phyloP scores from a whole-genome alignment of 23 red algal genomes.

The Gracilaria vermiculophylla region DNA sequence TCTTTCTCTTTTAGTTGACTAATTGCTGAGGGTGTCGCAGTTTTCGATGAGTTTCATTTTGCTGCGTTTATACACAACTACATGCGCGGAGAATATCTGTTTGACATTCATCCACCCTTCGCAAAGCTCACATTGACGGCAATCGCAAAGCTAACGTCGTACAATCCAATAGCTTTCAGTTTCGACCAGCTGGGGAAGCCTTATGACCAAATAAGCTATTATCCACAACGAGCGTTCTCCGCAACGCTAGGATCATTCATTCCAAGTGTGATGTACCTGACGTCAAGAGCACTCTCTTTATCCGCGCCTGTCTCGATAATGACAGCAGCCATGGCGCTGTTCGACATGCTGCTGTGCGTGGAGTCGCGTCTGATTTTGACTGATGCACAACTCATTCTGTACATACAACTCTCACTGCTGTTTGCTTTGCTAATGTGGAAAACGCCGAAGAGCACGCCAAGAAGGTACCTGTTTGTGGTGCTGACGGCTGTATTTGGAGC shows the following conservation, averaged over 20 bases:
- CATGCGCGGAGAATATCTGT: slow-evolving; percentile 79
- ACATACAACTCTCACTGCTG: slow-evolving; percentile 47
- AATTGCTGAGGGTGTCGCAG: not conserved
- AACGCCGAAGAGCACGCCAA: slow-evolving; percentile 60
- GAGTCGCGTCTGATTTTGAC: slow-evolving; percentile 93
- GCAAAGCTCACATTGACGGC: slow-evolving; percentile 84
- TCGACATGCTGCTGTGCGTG: slow-evolving; percentile 80
- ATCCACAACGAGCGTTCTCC: slow-evolving; percentile 75
- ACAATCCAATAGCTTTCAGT: slow-evolving; percentile 60
- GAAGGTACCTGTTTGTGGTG: slow-evolving; percentile 35
- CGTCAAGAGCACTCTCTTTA: slow-evolving; percentile 59
- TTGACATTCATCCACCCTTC: slow-evolving; percentile 97
- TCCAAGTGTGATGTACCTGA: slow-evolving; percentile 65
- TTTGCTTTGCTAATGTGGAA: slow-evolving; percentile 69
- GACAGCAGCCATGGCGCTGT: slow-evolving; percentile 60
- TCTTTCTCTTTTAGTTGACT: not conserved
- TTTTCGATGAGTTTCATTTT: slow-evolving; percentile 99
- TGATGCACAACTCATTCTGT: slow-evolving; percentile 93
- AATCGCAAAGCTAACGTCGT: slow-evolving; percentile 55
- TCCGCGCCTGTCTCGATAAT: slow-evolving; percentile 21
- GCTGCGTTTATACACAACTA: slow-evolving; percentile 76
- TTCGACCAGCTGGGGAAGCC: slow-evolving; percentile 73
- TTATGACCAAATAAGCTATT: slow-evolving; percentile 71
- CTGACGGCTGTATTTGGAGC: slow-evolving; percentile 64
- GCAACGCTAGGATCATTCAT: slow-evolving; percentile 76